A percentile compares a stretch with the other conserved stretches of the same genome.
Conservation (phyloP, 345 rosid genomes). For the Heritiera fomes region DNA sequence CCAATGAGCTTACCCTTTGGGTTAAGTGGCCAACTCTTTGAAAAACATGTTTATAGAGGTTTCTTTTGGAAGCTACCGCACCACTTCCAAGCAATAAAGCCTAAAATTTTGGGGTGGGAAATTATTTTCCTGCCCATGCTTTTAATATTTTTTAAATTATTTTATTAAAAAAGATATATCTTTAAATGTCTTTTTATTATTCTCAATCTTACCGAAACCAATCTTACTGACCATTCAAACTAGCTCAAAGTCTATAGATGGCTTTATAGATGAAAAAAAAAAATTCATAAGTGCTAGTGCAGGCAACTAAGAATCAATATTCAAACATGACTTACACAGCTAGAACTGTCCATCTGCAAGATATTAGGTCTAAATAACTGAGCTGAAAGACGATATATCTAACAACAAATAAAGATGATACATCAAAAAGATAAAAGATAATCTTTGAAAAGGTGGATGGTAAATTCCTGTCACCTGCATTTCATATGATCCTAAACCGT, state of each 20-base stretch:
- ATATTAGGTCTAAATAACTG: background rate
- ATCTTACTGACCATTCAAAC: no score
- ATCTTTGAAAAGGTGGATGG: background rate
- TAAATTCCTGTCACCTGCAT: background rate
- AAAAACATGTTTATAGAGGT: background rate
- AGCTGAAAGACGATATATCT: background rate
- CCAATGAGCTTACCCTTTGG: no score
- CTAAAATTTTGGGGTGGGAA: no score
- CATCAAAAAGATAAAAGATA: background rate
- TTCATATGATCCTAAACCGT: background rate
- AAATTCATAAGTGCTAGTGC: background rate
- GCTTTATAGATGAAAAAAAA: background rate
- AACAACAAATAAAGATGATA: background rate
- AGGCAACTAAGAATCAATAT: background rate
- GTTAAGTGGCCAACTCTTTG: background rate
- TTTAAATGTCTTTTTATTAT: no score
- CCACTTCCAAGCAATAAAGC: no score
- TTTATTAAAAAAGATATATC: no score
- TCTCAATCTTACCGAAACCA: no score
- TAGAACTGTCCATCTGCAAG: background rate
- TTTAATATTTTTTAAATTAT: no score
- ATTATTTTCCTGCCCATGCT: no score
- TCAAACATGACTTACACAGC: background rate
- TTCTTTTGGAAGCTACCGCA: no score
- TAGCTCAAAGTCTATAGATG: background rate